These are phyloP conservation scores for Chernovozyma aurita DNA, from an alignment of 1,139 yeast species.

Conservation along the genomic window DNA sequence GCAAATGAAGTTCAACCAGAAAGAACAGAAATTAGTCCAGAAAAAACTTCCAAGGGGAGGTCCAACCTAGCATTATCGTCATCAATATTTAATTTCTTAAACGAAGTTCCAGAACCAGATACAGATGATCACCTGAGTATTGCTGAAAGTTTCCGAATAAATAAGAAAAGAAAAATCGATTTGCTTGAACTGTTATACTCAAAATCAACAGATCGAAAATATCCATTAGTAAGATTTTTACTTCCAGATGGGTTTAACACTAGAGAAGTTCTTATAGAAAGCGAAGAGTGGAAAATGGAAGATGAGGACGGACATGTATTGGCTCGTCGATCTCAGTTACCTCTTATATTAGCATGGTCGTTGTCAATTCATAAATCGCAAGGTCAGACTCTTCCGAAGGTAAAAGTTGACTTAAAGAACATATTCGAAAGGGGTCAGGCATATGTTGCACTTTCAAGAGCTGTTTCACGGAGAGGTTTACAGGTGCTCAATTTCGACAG, in stretches of 20 bases:
- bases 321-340: slow-evolving; percentile 53
- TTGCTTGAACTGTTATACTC: slow-evolving; percentile 15
- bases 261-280: slow-evolving; percentile 55
- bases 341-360: slow-evolving; percentile 92
- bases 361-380: slow-evolving; percentile 93
- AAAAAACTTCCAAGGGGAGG: slow-evolving; percentile 6
- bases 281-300: slow-evolving; percentile 42
- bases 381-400: slow-evolving; percentile 86
- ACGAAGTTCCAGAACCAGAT: slow-evolving; percentile 9
- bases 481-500: slow-evolving; percentile 70
- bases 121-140: slow-evolving; percentile 5
- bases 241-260: slow-evolving; percentile 62
- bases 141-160: slow-evolving; percentile 10
- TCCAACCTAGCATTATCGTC: slow-evolving; percentile 4
- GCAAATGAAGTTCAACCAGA: slow-evolving; percentile 6
- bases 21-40: slow-evolving; percentile 1
- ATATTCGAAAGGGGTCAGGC: slow-evolving; percentile 95
- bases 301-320: slow-evolving; percentile 27
- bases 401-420: slow-evolving; percentile 69
- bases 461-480: slow-evolving; percentile 71
- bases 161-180: slow-evolving; percentile 18
- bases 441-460: slow-evolving; percentile 88
- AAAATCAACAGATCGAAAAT: slow-evolving; percentile 26
- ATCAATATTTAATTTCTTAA: slow-evolving; percentile 21
- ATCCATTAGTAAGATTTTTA: slow-evolving; percentile 76